Percentiles rank a stretch among this genome's conserved stretches.
Conservation (phyloP, 805 yeast species). For the Ogataea siamensis region DNA sequence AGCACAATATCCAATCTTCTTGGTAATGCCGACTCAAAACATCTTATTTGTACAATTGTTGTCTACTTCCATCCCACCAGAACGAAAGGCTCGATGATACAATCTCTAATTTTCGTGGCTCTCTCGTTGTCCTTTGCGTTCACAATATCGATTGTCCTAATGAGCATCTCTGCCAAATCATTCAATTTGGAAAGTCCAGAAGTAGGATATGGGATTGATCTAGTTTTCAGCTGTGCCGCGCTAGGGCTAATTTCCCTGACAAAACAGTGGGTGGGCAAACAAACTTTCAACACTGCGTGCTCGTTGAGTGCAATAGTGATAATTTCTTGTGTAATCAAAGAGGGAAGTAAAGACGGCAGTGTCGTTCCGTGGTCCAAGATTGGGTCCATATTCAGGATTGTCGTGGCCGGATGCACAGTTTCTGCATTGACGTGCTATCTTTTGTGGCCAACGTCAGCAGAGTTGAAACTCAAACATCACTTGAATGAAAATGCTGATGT, state of each 20-base stretch:
- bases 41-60: constrained; percentile 76
- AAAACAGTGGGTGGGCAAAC: constrained; percentile 65
- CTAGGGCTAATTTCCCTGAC: constrained; percentile 66
- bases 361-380: constrained; percentile 55
- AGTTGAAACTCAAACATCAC: constrained; percentile 39
- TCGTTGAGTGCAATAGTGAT: constrained; percentile 70
- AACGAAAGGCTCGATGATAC: constrained; percentile 77
- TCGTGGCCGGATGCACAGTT: constrained; percentile 56
- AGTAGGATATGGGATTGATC: constrained; percentile 51
- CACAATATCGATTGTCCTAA: constrained; percentile 48
- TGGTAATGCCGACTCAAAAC: constrained; percentile 73
- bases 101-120: constrained; percentile 61
- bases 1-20: constrained; percentile 46
- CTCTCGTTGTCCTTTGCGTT: constrained; percentile 54
- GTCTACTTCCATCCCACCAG: constrained; percentile 85
- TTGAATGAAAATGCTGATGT: constrained; percentile 51
- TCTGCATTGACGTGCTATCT: constrained; percentile 61
- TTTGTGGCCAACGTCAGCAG: constrained; percentile 64
- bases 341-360: constrained; percentile 63
- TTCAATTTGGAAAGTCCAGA: constrained; percentile 38
- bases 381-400: constrained; percentile 53
- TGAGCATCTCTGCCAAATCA: constrained; percentile 47
- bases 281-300: constrained; percentile 78
- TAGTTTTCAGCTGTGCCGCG: constrained; percentile 51
- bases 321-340: constrained; percentile 69